Evolutionary conservation across 257 asterid genomes (phyloP), one percentile per base, ranked within the genome.

Genomic region (Petrea volubilis): DNA sequence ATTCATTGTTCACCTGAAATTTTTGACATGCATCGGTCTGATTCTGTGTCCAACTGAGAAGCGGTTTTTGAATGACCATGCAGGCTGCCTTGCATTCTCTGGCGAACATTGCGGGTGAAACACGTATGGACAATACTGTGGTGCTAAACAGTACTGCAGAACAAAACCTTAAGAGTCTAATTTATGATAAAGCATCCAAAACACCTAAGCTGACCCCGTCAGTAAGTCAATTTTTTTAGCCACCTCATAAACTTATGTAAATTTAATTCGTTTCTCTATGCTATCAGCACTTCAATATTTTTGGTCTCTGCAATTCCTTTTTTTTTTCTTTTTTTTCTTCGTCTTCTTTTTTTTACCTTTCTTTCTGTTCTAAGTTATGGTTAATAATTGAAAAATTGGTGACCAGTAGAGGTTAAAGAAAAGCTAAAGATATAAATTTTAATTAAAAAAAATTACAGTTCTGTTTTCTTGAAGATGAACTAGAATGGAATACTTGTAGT

Each of bases 41-140:
- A 67, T 60, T 58, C 24, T 28, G 58, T 53, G 67, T 63, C 40
- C 40, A 55, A 68, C 53, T 61, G 53, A 68, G 51, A 33, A 28
- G 64, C n/a, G 67, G 56, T 70, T 55, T 43, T 47, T 63, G 31
- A 20, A 71, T 77, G 76, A 64, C 63, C 18, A 62, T 24, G 61
- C 83, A 94, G 99, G 96, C 97, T 76, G 98, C 98, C 64, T 71
- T 92, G 87, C 97, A 95, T 78, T 87, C 97, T 65, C 92, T 92
- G 62, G 98, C 84, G 29, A 88, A 85, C 85, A 87, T 90, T 77
- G 84, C 75, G 46, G 99, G 99, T 60, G 99, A 95, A 85, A 67
- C 89, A 76, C 93, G 96, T 5, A 7, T 67, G 31, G 90, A 62
- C 36, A 82, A 71, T 64, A 77, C 74, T 53, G 72, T 74, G 68